Percentiles rank a stretch among this genome's conserved stretches.
phyloP scores from a whole-genome alignment of 2,329 filamentous ascomycete species.

The Elsinoe perseae region DNA sequence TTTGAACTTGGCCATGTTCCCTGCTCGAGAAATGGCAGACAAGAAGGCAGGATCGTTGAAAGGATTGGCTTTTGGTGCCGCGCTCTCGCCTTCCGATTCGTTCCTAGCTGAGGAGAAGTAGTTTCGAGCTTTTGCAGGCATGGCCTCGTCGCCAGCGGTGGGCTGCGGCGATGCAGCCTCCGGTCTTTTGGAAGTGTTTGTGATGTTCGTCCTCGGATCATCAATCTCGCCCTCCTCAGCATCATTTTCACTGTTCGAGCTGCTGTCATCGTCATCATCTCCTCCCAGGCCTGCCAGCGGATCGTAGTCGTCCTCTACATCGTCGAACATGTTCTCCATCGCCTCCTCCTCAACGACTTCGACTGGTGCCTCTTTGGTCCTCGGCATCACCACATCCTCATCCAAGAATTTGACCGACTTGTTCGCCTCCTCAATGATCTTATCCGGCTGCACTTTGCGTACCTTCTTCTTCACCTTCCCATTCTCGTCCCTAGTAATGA shows the following conservation, averaged over 20 bases:
- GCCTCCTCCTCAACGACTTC: constrained; percentile 27
- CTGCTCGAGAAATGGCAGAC: constrained; percentile 76
- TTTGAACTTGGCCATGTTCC: constrained; percentile 33
- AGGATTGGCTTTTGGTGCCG: constrained; percentile 19
- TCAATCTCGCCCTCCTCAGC: constrained; percentile 27
- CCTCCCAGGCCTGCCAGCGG: constrained; percentile 48
- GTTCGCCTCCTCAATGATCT: constrained; percentile 21
- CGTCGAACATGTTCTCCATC: constrained; percentile 54
- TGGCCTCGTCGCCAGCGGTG: constrained; percentile 3
- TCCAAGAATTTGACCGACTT: constrained; percentile 27
- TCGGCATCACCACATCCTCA: constrained; percentile 26
- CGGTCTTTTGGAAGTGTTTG: constrained; percentile 12
- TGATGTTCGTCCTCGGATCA: constrained; percentile 14
- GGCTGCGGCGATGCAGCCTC: not conserved
- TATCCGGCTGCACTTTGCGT: constrained; percentile 39
- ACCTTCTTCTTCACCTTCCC: constrained; percentile 56
- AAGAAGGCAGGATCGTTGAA: constrained; percentile 68
- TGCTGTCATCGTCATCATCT: constrained; percentile 39
- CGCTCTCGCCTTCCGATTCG: constrained; percentile 17
- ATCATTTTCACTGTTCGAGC: not conserved
- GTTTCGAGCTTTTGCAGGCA: constrained; percentile 24
- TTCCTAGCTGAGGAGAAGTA: constrained; percentile 30
- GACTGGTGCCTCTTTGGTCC: constrained; percentile 38
- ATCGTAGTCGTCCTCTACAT: constrained; percentile 53
- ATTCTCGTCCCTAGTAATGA: constrained; percentile 51